phyloP scores from a whole-genome alignment of 768 basidiomycete genomes.

The Neoboletus magnificus region DNA sequence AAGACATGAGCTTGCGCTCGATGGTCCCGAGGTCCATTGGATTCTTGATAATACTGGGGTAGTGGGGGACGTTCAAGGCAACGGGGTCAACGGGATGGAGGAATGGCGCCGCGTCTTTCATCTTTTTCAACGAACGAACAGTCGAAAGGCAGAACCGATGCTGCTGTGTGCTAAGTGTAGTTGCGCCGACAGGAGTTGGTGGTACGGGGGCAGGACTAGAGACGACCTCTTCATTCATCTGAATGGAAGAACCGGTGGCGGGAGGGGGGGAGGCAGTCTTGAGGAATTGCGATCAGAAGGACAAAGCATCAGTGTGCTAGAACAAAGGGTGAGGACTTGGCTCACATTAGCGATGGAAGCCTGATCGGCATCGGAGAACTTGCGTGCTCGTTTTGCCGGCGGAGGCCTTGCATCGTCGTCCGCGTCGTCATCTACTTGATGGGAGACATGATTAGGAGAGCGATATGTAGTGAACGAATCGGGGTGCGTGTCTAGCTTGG shows the following conservation, averaged over 20 bases:
- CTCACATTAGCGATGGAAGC: slow-evolving; percentile 74
- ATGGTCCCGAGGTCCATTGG: slow-evolving; percentile 96
- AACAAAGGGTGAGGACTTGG: slow-evolving; percentile 41
- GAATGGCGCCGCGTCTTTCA: slow-evolving; percentile 82
- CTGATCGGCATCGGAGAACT: slow-evolving; percentile 72
- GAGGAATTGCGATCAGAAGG: slow-evolving; percentile 11
- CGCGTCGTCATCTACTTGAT: slow-evolving; percentile 15
- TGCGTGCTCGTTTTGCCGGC: slow-evolving; percentile 80
- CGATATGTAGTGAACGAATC: slow-evolving; percentile 35
- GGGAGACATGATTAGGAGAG: slow-evolving; percentile 35
- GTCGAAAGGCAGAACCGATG: slow-evolving; percentile 77
- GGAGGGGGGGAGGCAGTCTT: slow-evolving; percentile 80
- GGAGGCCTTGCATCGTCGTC: slow-evolving; percentile 61
- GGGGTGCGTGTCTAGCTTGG: slow-evolving; percentile 20
- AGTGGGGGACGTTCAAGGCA: slow-evolving; percentile 82
- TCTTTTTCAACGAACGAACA: slow-evolving; percentile 78
- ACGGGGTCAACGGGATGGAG: slow-evolving; percentile 85
- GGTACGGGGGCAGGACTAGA: slow-evolving; percentile 15
- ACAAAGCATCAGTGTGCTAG: slow-evolving; percentile 51
- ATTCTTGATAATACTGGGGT: slow-evolving; percentile 76
- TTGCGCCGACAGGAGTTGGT: slow-evolving; percentile 4
- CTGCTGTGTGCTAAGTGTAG: slow-evolving; percentile 64
- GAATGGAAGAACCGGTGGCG: slow-evolving; percentile 42
- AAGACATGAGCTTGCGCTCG: slow-evolving; percentile 79
- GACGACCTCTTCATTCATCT: slow-evolving; percentile 27